Conservation (phyloP, 2,329 filamentous ascomycete genomes). For the Monosporascus sp. region DNA sequence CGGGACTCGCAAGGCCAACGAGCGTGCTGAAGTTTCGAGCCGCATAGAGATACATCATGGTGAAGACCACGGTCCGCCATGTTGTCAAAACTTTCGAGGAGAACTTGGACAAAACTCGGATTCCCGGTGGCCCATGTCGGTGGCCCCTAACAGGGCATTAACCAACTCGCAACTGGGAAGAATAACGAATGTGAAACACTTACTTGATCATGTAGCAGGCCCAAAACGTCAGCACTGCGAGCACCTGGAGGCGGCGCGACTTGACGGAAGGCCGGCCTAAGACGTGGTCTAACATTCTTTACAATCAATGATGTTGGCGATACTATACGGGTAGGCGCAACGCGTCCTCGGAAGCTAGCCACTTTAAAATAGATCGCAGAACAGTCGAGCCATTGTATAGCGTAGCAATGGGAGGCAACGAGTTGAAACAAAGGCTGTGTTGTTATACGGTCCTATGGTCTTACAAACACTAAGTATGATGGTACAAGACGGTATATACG, state of each 20-base stretch:
- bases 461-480: no score
- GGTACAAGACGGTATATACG: no score
- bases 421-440: not conserved
- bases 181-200: constrained; percentile 14
- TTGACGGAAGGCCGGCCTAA: constrained; percentile 85
- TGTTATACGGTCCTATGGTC: no score
- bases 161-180: constrained; percentile 5
- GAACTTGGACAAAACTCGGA: constrained; percentile 66
- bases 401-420: not conserved
- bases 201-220: constrained; percentile 75
- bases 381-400: not conserved
- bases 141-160: constrained; percentile 57
- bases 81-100: constrained; percentile 69
- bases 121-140: constrained; percentile 78
- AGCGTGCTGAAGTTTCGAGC: constrained; percentile 92
- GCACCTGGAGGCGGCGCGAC: constrained; percentile 87
- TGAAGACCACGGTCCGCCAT: constrained; percentile 86
- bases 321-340: not conserved
- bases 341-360: not conserved
- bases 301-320: not conserved
- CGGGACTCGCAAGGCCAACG: constrained; percentile 83
- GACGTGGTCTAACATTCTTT: constrained; percentile 74
- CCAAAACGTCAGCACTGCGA: constrained; percentile 90
- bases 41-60: constrained; percentile 86
- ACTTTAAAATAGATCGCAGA: no score